Conservation (phyloP, 495 filamentous ascomycete species). For the Halenospora varia region DNA sequence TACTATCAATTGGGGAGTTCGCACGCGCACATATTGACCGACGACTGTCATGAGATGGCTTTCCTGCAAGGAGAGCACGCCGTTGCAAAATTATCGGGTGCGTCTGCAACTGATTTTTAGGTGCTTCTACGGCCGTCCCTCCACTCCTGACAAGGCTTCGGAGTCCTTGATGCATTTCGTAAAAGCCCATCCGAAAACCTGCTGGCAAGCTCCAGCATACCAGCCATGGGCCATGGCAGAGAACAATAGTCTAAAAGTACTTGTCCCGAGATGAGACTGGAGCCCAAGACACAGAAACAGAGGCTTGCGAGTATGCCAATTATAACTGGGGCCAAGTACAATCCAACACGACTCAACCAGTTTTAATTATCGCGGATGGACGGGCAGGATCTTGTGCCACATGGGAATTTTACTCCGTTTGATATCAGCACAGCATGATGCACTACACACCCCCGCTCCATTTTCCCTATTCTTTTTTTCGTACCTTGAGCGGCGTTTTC, state of each 20-base stretch:
- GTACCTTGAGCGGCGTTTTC: neutral
- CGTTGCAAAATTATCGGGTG: no score
- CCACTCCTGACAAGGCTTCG: neutral
- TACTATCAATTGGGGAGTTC: no score
- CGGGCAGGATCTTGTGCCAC: neutral
- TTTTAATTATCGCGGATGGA: neutral
- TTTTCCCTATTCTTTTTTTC: neutral
- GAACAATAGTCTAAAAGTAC: no score
- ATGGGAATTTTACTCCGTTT: neutral
- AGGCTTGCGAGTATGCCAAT: neutral
- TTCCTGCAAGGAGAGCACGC: no score
- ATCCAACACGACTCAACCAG: no score
- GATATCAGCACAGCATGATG: neutral
- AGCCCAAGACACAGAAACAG: neutral
- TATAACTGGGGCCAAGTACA: no score
- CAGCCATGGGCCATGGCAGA: no score
- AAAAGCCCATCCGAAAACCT: neutral
- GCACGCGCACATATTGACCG: no score
- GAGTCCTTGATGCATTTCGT: neutral
- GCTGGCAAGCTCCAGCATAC: no score
- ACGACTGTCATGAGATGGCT: no score
- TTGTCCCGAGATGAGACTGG: neutral
- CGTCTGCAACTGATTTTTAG: neutral
- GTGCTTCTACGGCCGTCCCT: neutral
- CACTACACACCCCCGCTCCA: neutral